Conservation (phyloP, 2,329 filamentous ascomycete genomes). For the Zymoseptoria crescenta region DNA sequence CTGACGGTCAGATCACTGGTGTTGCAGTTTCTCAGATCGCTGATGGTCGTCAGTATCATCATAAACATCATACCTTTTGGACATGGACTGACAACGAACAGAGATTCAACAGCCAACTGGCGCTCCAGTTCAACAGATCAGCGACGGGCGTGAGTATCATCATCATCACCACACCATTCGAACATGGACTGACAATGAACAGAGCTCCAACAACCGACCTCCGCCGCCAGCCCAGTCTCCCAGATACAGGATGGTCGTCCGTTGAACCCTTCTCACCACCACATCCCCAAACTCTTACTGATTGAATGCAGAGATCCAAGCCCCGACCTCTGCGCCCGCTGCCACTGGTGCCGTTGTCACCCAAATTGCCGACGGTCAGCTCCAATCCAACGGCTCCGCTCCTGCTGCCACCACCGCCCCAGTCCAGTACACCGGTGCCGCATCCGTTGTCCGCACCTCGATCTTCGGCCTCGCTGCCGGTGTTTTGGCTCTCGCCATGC, state of each 20-base stretch:
- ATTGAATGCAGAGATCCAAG: too few relatives aligned
- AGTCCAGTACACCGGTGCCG: conserved; percentile 27
- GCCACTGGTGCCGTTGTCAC: too few relatives aligned
- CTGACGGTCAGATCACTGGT: conserved; percentile 25
- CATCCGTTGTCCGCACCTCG: conserved; percentile 18
- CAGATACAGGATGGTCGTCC: too few relatives aligned
- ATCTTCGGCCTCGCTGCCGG: conserved; percentile 27
- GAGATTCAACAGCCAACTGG: conserved; percentile 21
- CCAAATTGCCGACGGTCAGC: too few relatives aligned
- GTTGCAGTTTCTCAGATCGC: conserved; percentile 20
- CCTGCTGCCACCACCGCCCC: conserved; percentile 10
- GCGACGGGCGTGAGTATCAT: conserved; percentile 16
- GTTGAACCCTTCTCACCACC: too few relatives aligned
- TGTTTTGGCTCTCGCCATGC: conserved; percentile 23
- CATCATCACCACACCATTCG: too few relatives aligned
- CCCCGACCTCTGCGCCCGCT: conserved; percentile 18
- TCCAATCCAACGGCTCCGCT: conserved; percentile 12
- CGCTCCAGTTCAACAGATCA: conserved; percentile 22
- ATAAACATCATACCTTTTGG: too few relatives aligned
- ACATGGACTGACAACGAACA: too few relatives aligned
- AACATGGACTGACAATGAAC: neutral
- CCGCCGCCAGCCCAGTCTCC: conserved; percentile 17
- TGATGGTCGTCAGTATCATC: too few relatives aligned
- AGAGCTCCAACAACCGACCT: conserved; percentile 27
- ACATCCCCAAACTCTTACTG: too few relatives aligned